Evolutionary conservation across 768 basidiomycete genomes (phyloP), one percentile per base, ranked within the genome.

Genomic region (Phlegmacium glaucopus): DNA sequence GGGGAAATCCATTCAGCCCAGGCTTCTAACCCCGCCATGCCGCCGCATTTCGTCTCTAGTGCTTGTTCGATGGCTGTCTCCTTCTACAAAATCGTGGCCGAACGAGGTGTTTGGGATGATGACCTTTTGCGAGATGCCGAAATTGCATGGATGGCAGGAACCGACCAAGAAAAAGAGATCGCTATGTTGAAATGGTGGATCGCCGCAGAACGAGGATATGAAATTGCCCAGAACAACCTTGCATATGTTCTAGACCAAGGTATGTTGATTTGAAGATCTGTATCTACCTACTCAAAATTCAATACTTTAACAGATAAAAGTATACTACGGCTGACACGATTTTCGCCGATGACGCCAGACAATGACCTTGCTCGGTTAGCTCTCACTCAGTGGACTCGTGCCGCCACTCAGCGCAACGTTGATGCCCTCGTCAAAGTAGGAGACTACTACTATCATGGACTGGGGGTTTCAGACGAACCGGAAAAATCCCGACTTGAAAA

Each of bases 351-450:
- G 38, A 79, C 77, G n/a, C 83, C 85, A 6, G 90, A 87, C 12
- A 93, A 89, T 45, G 83, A 87, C 45, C 88, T 89, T 4, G 93
- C 92, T 4, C 75, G 79, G 35, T 74, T 91, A 7, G 94, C 93
- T 0, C 70, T 99, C 42, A 89, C 86, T 0, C 90, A 95, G 59
- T 99, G 95, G 95, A 90, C 85, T 22, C 83, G 96, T 11, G 94
- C 94, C 3, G 94, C 95, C 8, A 83, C 80, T 2, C 96, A 99
- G 63, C 83, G 87, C 45, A 94, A 99, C 58, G 78, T 96, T n/a
- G 96, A 99, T 60, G 87, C 96, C 9, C 75, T 98, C 48, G 93
- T 99, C 51, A 99, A 97, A 75, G 94, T 97, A 4, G 96, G 93
- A 32, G 96, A 99, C 63, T 96, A 97, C 63, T 95, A 94, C 67